Conservation (phyloP, 805 yeast species). For the Candida tallmaniae region DNA sequence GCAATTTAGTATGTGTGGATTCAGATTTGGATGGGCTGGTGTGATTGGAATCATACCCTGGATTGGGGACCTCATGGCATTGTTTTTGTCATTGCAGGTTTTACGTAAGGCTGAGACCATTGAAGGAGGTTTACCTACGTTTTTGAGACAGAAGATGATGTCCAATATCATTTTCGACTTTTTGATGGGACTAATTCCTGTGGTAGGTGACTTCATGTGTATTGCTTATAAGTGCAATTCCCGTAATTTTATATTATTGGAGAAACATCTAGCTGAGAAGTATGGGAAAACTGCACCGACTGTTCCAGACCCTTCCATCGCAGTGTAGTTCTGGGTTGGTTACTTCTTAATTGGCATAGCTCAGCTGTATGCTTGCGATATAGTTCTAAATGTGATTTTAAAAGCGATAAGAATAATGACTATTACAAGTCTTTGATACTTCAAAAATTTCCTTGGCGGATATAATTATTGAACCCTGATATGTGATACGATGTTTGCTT, state of each 20-base stretch:
- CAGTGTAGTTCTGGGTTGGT: background rate
- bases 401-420: no score
- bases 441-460: no score
- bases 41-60: constrained; percentile 39
- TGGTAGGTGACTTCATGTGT: constrained; percentile 68
- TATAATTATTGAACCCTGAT: no score
- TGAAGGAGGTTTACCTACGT: constrained; percentile 35
- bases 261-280: constrained; percentile 32
- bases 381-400: no score
- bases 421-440: no score
- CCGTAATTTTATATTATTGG: constrained; percentile 58
- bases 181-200: constrained; percentile 51
- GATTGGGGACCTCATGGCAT: constrained; percentile 34
- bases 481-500: no score
- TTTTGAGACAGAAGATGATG: constrained; percentile 29
- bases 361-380: no score
- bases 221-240: constrained; percentile 75
- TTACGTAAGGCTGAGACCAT: constrained; percentile 27
- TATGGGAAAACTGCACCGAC: constrained; percentile 9
- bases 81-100: constrained; percentile 26
- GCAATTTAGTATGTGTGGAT: constrained; percentile 36
- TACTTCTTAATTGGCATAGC: no score
- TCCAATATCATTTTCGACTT: constrained; percentile 38
- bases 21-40: constrained; percentile 41
- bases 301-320: no score